Conservation (phyloP, 2,329 filamentous ascomycete genomes). For the Furcasterigmium furcatum region DNA sequence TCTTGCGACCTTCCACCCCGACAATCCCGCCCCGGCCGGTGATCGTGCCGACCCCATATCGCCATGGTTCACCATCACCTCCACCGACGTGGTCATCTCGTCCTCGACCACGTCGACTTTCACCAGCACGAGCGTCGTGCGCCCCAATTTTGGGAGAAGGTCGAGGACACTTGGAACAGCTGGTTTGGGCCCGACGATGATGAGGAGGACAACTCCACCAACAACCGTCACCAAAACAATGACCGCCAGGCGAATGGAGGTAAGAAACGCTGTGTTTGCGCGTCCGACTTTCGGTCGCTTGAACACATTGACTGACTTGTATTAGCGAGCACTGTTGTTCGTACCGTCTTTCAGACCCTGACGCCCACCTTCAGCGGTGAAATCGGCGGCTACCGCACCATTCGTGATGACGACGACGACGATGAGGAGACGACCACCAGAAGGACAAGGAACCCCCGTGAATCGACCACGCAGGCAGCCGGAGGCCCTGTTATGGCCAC, state of each 20-base stretch:
- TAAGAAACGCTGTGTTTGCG: constrained; percentile 6
- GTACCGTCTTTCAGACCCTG: constrained; percentile 39
- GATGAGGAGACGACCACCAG: constrained; percentile 16
- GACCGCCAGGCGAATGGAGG: constrained; percentile 3
- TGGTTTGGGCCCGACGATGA: constrained; percentile 3
- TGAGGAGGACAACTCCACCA: constrained; percentile 4
- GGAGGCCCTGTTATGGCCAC: constrained; percentile 1
- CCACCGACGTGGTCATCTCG: neutral
- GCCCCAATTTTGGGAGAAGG: constrained; percentile 10
- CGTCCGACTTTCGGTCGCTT: no score
- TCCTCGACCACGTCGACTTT: neutral
- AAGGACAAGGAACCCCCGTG: constrained; percentile 10
- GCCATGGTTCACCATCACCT: constrained; percentile 10
- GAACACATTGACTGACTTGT: no score
- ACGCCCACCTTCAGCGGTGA: constrained; percentile 35
- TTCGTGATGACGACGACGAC: constrained; percentile 21
- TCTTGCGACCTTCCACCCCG: no score
- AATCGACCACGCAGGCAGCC: constrained; percentile 8
- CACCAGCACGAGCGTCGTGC: constrained; percentile 10
- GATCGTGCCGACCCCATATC: no score
- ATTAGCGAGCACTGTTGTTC: constrained; percentile 22
- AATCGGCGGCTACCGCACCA: constrained; percentile 37
- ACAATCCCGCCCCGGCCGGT: no score
- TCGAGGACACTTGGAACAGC: constrained; percentile 7
- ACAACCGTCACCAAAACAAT: neutral